Base-by-base conservation (phyloP, 495 filamentous ascomycete genomes). In the Xylaria castorea region DNA sequence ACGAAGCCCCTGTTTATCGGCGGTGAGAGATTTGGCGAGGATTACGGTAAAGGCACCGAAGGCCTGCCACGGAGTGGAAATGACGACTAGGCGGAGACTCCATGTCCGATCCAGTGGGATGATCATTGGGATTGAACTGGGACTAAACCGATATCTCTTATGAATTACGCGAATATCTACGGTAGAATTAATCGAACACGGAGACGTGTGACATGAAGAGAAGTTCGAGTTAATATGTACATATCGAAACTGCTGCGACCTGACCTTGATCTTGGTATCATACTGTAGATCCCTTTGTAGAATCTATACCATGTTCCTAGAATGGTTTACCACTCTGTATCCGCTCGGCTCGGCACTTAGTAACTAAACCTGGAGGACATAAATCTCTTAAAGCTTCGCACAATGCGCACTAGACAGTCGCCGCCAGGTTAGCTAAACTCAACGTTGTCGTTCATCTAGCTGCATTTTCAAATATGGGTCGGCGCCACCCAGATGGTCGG, bases 21-120 rank as follows among this genome's bases (percentile, higher is more conserved):
- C 20, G 87, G 83, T 16, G 81, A 82, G 79, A 70, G 69, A 67
- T 60, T 88, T 68, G 83, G 76, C 18, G 87, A 90, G 78, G 87
- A 89, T 50, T 76, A 84, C 65, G 87, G 85, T 6, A 50, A 34
- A 44, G 77, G 75, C 0, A 81, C 78, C 14, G 63, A 75, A 42
- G 83, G 80, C 5, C 22, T 85, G 70, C 80, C 76, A 9, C 68
- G 76, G n/a, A 85, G 83, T 62, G 81, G 80, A 42, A 84, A 84
- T 64, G 78, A 79, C n/a, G 75, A 76, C n/a, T 73, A 72, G 7
- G 48, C 9, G 1, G 48, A 9, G 7, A 57, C 4, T 55, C 3
- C 2, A 22, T 46, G 22, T 32, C 2, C 8, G 14, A 20, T 9
- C 58, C 34, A 7, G 36, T n/a, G 58, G 11, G 7, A 40, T 20